Percentiles rank a stretch among this genome's conserved stretches.
Conservation (phyloP, 345 rosid species). For the Punica granatum region DNA sequence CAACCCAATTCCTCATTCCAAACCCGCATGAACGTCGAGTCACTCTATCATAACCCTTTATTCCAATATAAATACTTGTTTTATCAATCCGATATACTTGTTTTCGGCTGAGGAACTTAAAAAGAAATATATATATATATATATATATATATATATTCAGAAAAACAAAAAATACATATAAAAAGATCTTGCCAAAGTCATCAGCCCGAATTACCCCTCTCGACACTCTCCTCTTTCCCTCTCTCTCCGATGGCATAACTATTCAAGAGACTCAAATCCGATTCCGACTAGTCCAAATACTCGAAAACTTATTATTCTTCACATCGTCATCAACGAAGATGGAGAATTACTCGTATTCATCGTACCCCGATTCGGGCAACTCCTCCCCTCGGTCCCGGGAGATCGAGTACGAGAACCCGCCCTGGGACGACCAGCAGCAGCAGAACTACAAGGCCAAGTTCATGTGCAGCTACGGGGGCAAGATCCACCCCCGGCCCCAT, state of each 20-base stretch:
- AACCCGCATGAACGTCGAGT: too few species aligned
- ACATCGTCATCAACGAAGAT: slow-evolving; percentile 9
- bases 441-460: slow-evolving; percentile 57
- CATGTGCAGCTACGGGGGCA: slow-evolving; percentile 89
- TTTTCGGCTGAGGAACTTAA: too few species aligned
- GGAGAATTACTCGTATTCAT: slow-evolving; percentile 59
- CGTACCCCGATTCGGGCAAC: slow-evolving; percentile 82
- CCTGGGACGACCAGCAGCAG: slow-evolving; percentile 69
- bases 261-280: background rate
- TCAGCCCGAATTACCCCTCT: background rate
- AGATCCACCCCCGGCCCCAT: slow-evolving; percentile 92
- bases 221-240: background rate
- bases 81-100: too few species aligned
- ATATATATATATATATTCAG: background rate
- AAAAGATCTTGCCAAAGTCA: background rate
- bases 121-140: too few species aligned
- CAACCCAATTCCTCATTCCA: too few species aligned
- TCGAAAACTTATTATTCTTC: background rate
- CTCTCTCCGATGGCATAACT: background rate
- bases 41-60: too few species aligned
- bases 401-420: slow-evolving; percentile 69
- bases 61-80: too few species aligned
- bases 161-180: background rate
- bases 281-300: background rate
- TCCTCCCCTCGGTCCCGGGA: slow-evolving; percentile 97